Evolutionary conservation across 495 filamentous ascomycete species (phyloP).

Genomic region (Ascodesmis nigricans): DNA sequence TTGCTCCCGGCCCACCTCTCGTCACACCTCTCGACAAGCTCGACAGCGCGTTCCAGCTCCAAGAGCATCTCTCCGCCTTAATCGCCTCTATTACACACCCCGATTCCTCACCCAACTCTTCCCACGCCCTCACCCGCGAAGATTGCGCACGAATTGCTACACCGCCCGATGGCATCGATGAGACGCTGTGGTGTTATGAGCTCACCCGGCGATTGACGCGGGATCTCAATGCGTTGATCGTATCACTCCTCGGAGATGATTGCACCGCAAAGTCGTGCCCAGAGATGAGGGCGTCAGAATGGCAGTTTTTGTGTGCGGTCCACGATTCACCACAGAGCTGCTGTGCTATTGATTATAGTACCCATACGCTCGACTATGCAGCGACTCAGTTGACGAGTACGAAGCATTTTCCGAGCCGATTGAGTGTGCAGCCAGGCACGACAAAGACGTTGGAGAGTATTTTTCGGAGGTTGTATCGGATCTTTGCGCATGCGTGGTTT

Average conservation of each 20-base stretch:
- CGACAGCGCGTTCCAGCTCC: conserved; percentile 92
- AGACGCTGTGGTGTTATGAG: conserved; percentile 87
- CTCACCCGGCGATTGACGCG: conserved; percentile 84
- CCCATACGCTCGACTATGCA: conserved; percentile 93
- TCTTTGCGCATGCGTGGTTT: conserved; percentile 98
- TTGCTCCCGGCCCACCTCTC: conserved; percentile 75
- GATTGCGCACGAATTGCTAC: conserved; percentile 51
- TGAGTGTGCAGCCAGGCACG: conserved; percentile 42
- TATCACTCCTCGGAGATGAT: conserved; percentile 73
- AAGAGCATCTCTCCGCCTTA: conserved; percentile 87
- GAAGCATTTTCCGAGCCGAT: conserved; percentile 76
- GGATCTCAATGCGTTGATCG: conserved; percentile 75
- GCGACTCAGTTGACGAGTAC: conserved; percentile 70
- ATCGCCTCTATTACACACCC: conserved; percentile 53
- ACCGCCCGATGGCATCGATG: conserved; percentile 58
- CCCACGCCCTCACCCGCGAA: conserved; percentile 46
- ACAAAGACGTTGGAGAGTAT: conserved; percentile 80
- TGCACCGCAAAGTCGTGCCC: conserved; percentile 75
- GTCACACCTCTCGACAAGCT: conserved; percentile 60
- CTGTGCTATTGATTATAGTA: conserved; percentile 97
- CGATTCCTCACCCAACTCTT: conserved; percentile 23
- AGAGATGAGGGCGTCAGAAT: conserved; percentile 95
- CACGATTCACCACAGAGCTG: conserved; percentile 87
- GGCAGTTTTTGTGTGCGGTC: conserved; percentile 97
- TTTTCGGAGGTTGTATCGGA: conserved; percentile 78